Evolutionary conservation across 2,329 filamentous ascomycete species (phyloP).

Genomic region (Calonectria pseudoturangicola): DNA sequence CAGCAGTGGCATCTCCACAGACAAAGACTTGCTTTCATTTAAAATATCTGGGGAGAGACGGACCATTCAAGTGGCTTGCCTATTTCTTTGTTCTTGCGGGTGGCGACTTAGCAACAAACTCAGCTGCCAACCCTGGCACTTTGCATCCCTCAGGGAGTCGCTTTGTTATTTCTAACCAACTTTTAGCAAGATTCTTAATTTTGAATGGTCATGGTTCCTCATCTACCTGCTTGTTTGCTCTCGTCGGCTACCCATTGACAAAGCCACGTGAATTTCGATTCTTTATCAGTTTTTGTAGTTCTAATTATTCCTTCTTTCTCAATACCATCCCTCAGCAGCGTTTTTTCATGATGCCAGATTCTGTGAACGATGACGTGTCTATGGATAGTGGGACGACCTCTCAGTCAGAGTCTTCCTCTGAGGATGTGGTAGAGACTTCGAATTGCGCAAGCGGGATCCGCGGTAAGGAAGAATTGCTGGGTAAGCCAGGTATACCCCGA

Average conservation of each 20-base stretch:
- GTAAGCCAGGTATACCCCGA: neutral
- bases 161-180: conserved; percentile 19
- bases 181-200: neutral
- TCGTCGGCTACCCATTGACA: neutral
- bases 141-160: conserved; percentile 33
- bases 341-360: conserved; percentile 36
- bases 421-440: conserved; percentile 17
- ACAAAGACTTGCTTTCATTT: neutral
- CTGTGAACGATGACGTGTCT: conserved; percentile 21
- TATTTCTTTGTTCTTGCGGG: conserved; percentile 50
- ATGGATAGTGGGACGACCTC: neutral
- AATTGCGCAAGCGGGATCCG: neutral
- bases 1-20: neutral
- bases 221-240: neutral
- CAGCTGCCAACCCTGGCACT: conserved; percentile 31
- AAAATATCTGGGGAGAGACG: no score
- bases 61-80: conserved; percentile 27
- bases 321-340: neutral
- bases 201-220: conserved; percentile 27
- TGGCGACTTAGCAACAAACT: conserved; percentile 24
- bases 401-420: neutral
- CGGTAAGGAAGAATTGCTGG: neutral
- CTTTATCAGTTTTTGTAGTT: neutral
- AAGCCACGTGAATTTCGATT: neutral
- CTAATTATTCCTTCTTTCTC: neutral